Conservation (phyloP, 805 yeast species). For the Kluyveromyces dobzhanskii region DNA sequence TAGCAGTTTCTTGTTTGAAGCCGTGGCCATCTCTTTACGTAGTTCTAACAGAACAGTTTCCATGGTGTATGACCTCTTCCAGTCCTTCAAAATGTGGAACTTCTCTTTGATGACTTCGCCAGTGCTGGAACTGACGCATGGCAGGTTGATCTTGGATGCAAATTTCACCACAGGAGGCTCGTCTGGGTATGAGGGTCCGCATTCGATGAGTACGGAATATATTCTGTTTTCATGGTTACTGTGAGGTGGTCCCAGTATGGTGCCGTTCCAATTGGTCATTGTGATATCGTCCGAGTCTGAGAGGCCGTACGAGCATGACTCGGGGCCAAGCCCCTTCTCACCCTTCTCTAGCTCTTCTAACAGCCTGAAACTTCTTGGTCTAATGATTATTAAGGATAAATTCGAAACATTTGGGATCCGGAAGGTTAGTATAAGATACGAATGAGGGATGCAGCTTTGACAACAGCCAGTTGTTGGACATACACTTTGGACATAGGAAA, state of each 20-base stretch:
- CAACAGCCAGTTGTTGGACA: too few species aligned
- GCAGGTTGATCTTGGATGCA: conserved; percentile 77
- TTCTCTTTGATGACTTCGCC: conserved; percentile 47
- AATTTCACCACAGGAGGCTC: conserved; percentile 79
- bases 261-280: conserved; percentile 96
- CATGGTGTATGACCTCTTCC: conserved; percentile 91
- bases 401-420: too few species aligned
- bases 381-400: too few species aligned
- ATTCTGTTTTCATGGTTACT: conserved; percentile 86
- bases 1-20: conserved; percentile 70
- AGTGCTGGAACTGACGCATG: conserved; percentile 66
- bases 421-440: too few species aligned
- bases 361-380: conserved; percentile 88
- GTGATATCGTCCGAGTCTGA: conserved; percentile 84
- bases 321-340: conserved; percentile 95
- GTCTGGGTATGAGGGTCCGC: conserved; percentile 83
- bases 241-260: conserved; percentile 96
- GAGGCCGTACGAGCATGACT: conserved; percentile 91
- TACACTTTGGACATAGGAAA: too few species aligned
- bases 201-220: conserved; percentile 70
- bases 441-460: too few species aligned
- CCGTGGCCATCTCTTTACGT: conserved; percentile 82
- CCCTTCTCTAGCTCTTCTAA: conserved; percentile 97
- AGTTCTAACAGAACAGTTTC: conserved; percentile 85
- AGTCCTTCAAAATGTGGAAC: conserved; percentile 63